A percentile compares a stretch with the other conserved stretches of the same genome.
Conservation (phyloP, 2,329 filamentous ascomycete species). For the Trichocomaceae sp. region DNA sequence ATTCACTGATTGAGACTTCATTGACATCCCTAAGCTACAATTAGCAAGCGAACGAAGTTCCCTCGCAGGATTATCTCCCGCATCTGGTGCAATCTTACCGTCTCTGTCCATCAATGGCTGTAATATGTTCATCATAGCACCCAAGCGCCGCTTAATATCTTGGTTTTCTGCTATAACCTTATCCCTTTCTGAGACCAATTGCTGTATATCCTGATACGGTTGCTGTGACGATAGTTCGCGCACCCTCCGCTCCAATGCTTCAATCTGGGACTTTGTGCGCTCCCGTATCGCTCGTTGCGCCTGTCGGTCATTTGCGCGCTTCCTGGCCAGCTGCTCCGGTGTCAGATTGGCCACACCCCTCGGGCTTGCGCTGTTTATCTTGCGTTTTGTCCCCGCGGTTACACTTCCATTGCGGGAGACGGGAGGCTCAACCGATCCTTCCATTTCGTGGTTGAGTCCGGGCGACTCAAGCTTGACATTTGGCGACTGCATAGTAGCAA, state of each 20-base stretch:
- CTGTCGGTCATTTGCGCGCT: conserved; percentile 84
- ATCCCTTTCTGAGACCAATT: conserved; percentile 68
- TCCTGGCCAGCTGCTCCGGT: conserved; percentile 79
- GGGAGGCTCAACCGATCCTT: neutral
- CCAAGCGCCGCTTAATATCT: conserved; percentile 64
- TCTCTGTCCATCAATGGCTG: conserved; percentile 36
- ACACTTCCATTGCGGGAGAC: neutral
- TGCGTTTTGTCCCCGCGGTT: conserved; percentile 36
- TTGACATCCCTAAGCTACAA: neutral
- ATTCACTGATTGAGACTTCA: neutral
- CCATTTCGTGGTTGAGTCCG: neutral
- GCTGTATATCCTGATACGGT: conserved; percentile 76
- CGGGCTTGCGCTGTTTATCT: conserved; percentile 38
- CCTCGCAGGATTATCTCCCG: neutral
- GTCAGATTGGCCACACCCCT: conserved; percentile 82
- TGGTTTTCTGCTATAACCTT: conserved; percentile 71
- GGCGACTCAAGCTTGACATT: conserved; percentile 3
- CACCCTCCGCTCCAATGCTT: conserved; percentile 64
- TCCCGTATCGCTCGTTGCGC: conserved; percentile 79
- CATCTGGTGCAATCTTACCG: neutral
- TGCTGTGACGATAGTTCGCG: conserved; percentile 70
- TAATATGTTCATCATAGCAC: conserved; percentile 54
- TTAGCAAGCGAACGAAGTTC: neutral
- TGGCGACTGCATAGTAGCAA: conserved; percentile 7
- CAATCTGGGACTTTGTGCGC: conserved; percentile 73